Evolutionary conservation across 2,329 filamentous ascomycete species (phyloP), one percentile per base, ranked within the genome.

Genomic region (Colletotrichum sp.): DNA sequence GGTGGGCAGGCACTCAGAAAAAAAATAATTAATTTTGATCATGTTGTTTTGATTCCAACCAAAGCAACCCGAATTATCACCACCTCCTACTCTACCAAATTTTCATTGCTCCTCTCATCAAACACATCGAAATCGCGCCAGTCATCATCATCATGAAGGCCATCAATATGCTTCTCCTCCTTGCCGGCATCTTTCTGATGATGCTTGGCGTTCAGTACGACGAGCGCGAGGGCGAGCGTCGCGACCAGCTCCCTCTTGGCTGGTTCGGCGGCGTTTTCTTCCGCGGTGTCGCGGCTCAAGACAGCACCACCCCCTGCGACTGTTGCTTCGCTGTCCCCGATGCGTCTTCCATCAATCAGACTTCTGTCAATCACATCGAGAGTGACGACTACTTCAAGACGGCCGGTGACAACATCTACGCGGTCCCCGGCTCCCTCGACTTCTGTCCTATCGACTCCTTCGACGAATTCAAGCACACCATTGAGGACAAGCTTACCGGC

Each of bases 361-460:
- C 5, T 6, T n/a, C 39, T 6, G 19, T 6, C 39, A 44, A 44
- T 6, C 39, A 44, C 5, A 44, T 5, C 39, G 8, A 44, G 4
- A 6, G 0, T 5, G 39, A 49, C 3, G 39, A n/a, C 1, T 49
- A 49, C 1, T 49, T 49, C 44, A 22, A 13, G 44, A 22, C 0
- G 19, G 44, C 44, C 0, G 44, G 44, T 0, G 44, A 22, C 9
- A 49, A 49, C 0, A 49, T 49, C 19, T 49, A 49, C 0, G 19
- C 44, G 0, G 44, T 49, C 0, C 44, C 44, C 1, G 44, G n/a
- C 11, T 49, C 44, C 4, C 0, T 49, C 0, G n/a, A n/a, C 6
- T 0, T 13, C 2, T 49, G 44, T 1, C 44, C 44, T 0, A 49
- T 49, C 44, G n/a, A 49, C 0, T 49, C 44, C 11, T 22, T 49